Evolutionary conservation across 495 filamentous ascomycete species (phyloP).

Genomic region (Xylaria scruposa): DNA sequence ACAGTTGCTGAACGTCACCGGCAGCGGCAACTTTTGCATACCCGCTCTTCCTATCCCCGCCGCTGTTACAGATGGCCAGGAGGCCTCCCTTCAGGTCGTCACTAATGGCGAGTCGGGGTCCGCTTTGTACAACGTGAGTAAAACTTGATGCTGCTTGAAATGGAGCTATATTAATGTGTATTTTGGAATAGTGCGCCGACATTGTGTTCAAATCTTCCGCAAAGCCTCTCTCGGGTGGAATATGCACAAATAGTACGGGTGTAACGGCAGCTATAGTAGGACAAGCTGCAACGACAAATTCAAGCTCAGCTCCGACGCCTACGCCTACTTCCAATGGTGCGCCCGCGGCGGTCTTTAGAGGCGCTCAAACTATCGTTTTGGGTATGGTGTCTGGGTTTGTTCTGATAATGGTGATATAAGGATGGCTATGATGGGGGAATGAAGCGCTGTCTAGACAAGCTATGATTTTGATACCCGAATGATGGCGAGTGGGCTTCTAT

Average conservation of each 20-base stretch:
- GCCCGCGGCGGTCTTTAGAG: neutral
- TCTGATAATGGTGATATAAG: conserved; percentile 10
- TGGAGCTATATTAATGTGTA: conserved; percentile 21
- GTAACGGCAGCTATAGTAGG: conserved; percentile 37
- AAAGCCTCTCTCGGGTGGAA: conserved; percentile 41
- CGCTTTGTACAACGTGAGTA: conserved; percentile 67
- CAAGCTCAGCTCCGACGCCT: neutral
- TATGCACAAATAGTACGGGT: conserved; percentile 57
- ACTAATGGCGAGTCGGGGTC: conserved; percentile 56
- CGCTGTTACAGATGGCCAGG: conserved; percentile 55
- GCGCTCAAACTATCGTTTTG: neutral
- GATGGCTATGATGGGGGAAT: neutral
- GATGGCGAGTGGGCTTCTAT: neutral
- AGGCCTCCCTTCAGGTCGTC: conserved; percentile 64
- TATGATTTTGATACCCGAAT: conserved; percentile 18
- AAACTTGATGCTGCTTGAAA: neutral
- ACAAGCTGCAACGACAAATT: conserved; percentile 11
- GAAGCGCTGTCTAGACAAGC: neutral
- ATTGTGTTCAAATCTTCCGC: conserved; percentile 61
- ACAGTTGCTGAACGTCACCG: conserved; percentile 63
- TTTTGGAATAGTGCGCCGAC: conserved; percentile 62
- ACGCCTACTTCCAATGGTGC: conserved; percentile 13
- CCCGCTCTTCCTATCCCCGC: conserved; percentile 53
- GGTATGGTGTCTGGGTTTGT: neutral
- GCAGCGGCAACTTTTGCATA: conserved; percentile 66